Evolutionary conservation across 2,329 filamentous ascomycete genomes (phyloP).

Genomic region (Pyrenochaeta sp.): DNA sequence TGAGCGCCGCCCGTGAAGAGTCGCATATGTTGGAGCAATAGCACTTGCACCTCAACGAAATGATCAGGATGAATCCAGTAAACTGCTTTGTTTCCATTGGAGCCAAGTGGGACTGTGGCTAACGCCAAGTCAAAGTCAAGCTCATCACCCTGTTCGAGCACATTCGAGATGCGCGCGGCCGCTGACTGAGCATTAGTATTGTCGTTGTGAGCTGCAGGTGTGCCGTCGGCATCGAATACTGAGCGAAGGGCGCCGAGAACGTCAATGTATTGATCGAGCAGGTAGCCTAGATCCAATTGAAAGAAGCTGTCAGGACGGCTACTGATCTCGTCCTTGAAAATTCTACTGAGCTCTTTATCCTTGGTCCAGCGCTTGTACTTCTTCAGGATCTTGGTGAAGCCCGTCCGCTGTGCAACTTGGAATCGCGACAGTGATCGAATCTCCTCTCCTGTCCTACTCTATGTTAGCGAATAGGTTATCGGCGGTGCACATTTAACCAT

Average conservation of each 20-base stretch:
- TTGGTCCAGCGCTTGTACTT: slow-evolving; percentile 91
- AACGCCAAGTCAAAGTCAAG: slow-evolving; percentile 61
- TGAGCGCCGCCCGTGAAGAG: slow-evolving; percentile 44
- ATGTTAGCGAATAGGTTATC: slow-evolving; percentile 16
- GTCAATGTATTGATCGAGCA: slow-evolving; percentile 59
- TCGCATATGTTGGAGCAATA: slow-evolving; percentile 60
- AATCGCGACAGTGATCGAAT: slow-evolving; percentile 76
- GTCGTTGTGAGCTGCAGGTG: slow-evolving; percentile 17
- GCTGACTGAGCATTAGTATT: slow-evolving; percentile 28
- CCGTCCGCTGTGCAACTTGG: slow-evolving; percentile 74
- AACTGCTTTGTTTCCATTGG: slow-evolving; percentile 55
- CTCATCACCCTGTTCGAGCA: slow-evolving; percentile 51
- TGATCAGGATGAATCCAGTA: slow-evolving; percentile 66
- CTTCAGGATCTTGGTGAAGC: slow-evolving; percentile 83
- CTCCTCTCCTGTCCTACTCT: slow-evolving; percentile 70
- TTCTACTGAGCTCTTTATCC: slow-evolving; percentile 69
- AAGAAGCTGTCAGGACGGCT: slow-evolving; percentile 75
- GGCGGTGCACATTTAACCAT: too few relatives aligned
- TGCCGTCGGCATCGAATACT: slow-evolving; percentile 50
- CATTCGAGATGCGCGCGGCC: slow-evolving; percentile 49
- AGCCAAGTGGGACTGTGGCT: slow-evolving; percentile 57
- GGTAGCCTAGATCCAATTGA: slow-evolving; percentile 67
- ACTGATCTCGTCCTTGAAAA: slow-evolving; percentile 73
- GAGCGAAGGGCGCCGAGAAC: slow-evolving; percentile 56
- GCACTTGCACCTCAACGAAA: slow-evolving; percentile 61